A percentile compares a stretch with the other conserved stretches of the same genome.
Evolutionary conservation across 1,139 yeast genomes (phyloP).

Genomic region (Neolecta irregularis): DNA sequence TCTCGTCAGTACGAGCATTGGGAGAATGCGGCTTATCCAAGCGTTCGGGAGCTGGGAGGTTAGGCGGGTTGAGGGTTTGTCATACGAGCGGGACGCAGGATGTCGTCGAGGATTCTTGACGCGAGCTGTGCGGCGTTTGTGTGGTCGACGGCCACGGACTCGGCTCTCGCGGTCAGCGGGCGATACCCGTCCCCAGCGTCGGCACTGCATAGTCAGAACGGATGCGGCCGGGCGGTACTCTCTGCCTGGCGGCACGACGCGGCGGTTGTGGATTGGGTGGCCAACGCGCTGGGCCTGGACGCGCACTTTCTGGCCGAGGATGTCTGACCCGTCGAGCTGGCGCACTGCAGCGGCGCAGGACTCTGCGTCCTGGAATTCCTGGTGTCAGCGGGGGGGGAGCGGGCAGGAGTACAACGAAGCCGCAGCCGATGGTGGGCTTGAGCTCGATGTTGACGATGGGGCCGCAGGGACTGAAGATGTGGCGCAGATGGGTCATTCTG

Average conservation of each 20-base stretch:
- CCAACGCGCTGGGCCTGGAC: conserved; percentile 7
- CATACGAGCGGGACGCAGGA: too few relatives aligned
- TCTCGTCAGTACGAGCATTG: too few relatives aligned
- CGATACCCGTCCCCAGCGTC: conserved; percentile 3
- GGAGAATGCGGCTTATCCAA: too few relatives aligned
- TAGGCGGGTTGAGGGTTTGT: too few relatives aligned
- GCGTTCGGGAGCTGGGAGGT: too few relatives aligned
- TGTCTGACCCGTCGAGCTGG: conserved; percentile 5
- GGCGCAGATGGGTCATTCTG: conserved; percentile 10
- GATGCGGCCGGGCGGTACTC: too few relatives aligned
- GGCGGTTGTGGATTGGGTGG: too few relatives aligned
- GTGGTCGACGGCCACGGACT: too few relatives aligned
- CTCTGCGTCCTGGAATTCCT: conserved; percentile 6
- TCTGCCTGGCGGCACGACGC: too few relatives aligned
- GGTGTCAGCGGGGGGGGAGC: not conserved
- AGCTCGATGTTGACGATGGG: conserved; percentile 7
- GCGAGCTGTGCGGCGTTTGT: too few relatives aligned
- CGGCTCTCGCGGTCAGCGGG: too few relatives aligned
- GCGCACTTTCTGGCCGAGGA: conserved; percentile 9
- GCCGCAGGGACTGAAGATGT: conserved; percentile 7
- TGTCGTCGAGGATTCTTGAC: too few relatives aligned
- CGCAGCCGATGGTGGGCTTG: conserved; percentile 9
- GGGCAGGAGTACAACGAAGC: conserved; percentile 3
- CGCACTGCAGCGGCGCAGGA: conserved; percentile 6
- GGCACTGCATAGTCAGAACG: conserved; percentile 9